Evolutionary conservation across 2,329 filamentous ascomycete species (phyloP).

Genomic region (Cladorrhinum sp.): DNA sequence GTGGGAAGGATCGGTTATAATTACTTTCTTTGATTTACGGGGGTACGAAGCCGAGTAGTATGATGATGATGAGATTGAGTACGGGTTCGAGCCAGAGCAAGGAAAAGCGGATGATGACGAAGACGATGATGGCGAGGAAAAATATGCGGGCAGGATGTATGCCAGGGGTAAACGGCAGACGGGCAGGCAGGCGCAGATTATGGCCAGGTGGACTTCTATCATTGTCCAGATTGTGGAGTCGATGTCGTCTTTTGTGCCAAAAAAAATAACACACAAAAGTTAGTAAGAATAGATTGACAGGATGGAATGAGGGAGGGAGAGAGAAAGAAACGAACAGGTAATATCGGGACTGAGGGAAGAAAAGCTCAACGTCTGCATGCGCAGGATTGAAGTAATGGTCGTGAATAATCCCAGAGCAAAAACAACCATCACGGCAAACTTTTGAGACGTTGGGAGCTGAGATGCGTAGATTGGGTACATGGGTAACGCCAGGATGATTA

Average conservation of each 20-base stretch:
- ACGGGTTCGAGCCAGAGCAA: no score
- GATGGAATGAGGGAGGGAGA: neutral
- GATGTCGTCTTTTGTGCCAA: slow-evolving; percentile 11
- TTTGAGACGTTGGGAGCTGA: slow-evolving; percentile 41
- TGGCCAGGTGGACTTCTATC: slow-evolving; percentile 23
- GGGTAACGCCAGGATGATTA: slow-evolving; percentile 45
- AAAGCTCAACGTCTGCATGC: slow-evolving; percentile 18
- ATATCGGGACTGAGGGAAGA: slow-evolving; percentile 12
- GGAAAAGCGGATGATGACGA: neutral
- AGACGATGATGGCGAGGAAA: neutral
- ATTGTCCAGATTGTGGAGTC: slow-evolving; percentile 22
- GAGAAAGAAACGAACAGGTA: slow-evolving; percentile 4
- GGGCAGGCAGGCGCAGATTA: slow-evolving; percentile 26
- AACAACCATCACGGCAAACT: slow-evolving; percentile 40
- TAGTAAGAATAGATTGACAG: neutral
- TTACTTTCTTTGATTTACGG: neutral
- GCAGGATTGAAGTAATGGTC: slow-evolving; percentile 19
- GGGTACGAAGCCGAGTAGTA: neutral
- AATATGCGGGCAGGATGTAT: neutral
- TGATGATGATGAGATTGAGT: no score
- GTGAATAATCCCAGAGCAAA: slow-evolving; percentile 42
- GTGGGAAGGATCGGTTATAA: no score
- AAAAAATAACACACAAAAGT: neutral
- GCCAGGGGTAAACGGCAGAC: slow-evolving; percentile 5
- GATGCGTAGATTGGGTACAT: slow-evolving; percentile 46